These are phyloP conservation scores for Ochetophila trinervis DNA, from an alignment of 306 rosid genomes.

Conservation along the genomic window DNA sequence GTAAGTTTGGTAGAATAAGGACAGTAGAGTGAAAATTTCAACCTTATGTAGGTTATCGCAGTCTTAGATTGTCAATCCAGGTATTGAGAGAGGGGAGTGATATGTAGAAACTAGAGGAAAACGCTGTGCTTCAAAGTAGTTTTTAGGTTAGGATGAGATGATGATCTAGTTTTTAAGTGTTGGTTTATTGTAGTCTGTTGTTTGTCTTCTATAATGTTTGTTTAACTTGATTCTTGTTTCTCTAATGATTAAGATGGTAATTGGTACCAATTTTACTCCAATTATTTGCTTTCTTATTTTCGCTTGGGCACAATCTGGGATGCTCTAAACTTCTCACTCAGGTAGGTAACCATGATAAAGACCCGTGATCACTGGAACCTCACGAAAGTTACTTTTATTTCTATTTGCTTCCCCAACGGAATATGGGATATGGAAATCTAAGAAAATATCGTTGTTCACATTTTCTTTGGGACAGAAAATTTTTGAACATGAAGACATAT, in stretches of 20 bases:
- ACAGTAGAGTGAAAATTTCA: slow-evolving; percentile 7
- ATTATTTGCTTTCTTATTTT: not conserved
- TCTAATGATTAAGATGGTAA: slow-evolving; percentile 4
- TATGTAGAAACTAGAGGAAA: not conserved
- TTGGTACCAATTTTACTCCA: not conserved
- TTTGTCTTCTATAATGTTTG: too few relatives aligned
- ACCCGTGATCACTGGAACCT: too few relatives aligned
- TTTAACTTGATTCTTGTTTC: not conserved
- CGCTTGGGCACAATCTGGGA: too few relatives aligned
- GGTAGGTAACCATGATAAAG: too few relatives aligned
- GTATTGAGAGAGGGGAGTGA: slow-evolving; percentile 1
- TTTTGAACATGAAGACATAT: too few relatives aligned
- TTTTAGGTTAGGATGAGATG: not conserved
- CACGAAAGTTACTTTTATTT: too few relatives aligned
- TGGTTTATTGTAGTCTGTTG: slow-evolving; percentile 14
- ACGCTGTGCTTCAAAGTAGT: not conserved
- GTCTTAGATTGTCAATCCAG: slow-evolving; percentile 17
- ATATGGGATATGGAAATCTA: too few relatives aligned
- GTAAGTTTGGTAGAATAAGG: slow-evolving; percentile 30
- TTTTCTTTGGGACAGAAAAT: too few relatives aligned
- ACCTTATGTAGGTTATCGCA: slow-evolving; percentile 15
- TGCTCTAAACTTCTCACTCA: too few relatives aligned
- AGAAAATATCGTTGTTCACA: too few relatives aligned
- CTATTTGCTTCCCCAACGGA: too few relatives aligned
- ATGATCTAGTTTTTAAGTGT: not conserved